Evolutionary conservation across 257 asterid genomes (phyloP).

Genomic region (Solanum bulbocastanum): DNA sequence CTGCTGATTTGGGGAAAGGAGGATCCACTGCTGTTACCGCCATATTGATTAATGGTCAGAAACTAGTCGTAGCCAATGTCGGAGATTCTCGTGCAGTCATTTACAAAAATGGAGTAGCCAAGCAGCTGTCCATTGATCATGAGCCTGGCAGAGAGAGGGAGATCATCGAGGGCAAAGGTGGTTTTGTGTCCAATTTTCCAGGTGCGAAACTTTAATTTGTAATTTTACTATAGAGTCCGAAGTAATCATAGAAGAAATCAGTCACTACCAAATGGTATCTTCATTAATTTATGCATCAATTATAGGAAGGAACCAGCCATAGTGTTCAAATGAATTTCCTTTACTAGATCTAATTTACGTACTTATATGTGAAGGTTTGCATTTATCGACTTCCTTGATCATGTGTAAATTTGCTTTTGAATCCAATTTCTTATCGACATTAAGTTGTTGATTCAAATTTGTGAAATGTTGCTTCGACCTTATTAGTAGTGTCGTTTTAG

Average conservation of each 20-base stretch:
- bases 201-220: conserved; percentile 24
- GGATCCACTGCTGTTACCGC: conserved; percentile 98
- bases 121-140: conserved; percentile 80
- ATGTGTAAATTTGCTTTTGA: neutral
- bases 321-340: neutral
- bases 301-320: neutral
- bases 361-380: neutral
- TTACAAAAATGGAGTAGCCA: conserved; percentile 67
- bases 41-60: conserved; percentile 63
- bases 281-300: neutral
- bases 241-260: neutral
- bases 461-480: neutral
- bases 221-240: neutral
- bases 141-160: conserved; percentile 70
- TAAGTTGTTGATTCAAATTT: neutral
- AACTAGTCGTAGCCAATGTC: conserved; percentile 83
- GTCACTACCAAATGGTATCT: neutral
- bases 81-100: conserved; percentile 97
- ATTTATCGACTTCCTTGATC: neutral
- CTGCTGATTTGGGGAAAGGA: conserved; percentile 68
- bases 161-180: conserved; percentile 71
- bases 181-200: conserved; percentile 72
- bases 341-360: neutral
- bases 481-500: neutral
- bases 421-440: neutral